Percentiles rank a stretch among this genome's conserved stretches.
phyloP scores from a whole-genome alignment of 2,329 filamentous ascomycete genomes.

The Chrysoporthe austroafricana region DNA sequence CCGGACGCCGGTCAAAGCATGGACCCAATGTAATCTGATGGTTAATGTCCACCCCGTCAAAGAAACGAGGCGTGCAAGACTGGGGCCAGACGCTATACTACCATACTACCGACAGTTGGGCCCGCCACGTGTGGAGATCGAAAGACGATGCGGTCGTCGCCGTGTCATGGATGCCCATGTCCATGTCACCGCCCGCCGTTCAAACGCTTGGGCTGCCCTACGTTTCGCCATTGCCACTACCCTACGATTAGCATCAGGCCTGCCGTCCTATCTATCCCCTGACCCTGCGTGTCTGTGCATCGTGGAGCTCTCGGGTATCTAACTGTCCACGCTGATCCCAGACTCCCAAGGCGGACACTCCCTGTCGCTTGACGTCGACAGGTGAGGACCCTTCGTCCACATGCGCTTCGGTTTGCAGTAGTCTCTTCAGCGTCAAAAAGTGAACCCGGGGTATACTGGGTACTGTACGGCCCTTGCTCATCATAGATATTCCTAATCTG shows the following conservation, averaged over 20 bases:
- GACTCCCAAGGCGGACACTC: not conserved
- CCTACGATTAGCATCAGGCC: not conserved
- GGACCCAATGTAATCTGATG: too few species aligned
- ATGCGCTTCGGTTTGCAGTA: not conserved
- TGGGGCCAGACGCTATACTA: not conserved
- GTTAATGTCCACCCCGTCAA: not conserved
- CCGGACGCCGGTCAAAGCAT: too few species aligned
- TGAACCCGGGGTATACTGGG: not conserved
- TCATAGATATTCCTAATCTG: not conserved
- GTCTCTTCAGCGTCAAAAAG: not conserved
- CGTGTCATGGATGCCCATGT: constrained; percentile 10
- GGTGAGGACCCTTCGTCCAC: not conserved
- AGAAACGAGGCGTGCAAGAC: not conserved
- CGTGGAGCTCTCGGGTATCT: not conserved
- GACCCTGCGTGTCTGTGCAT: not conserved
- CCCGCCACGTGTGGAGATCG: constrained; percentile 1
- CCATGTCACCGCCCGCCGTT: not conserved
- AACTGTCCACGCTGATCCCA: not conserved
- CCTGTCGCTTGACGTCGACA: constrained; percentile 10
- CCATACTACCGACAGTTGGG: not conserved
- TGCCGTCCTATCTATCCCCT: not conserved
- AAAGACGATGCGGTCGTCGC: not conserved
- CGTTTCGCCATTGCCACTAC: not conserved
- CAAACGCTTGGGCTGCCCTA: not conserved
- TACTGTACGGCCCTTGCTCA: not conserved